phyloP scores from a whole-genome alignment of 2,329 filamentous ascomycete genomes.

The Didymella exigua region DNA sequence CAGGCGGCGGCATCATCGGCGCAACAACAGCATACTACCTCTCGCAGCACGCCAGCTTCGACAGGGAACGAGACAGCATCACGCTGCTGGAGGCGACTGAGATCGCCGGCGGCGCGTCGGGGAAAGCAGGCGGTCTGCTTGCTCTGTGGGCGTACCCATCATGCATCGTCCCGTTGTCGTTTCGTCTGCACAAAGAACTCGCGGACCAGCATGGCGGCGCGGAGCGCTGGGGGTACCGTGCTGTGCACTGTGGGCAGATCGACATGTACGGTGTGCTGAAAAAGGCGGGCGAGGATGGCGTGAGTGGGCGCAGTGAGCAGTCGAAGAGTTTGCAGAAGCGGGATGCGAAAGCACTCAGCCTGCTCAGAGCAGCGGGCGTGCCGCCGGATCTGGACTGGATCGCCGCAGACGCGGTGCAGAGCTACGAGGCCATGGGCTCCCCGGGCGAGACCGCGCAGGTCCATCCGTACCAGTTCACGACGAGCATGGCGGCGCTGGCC shows the following conservation, averaged over 20 bases:
- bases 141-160: slow-evolving; percentile 90
- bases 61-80: slow-evolving; percentile 75
- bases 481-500: slow-evolving; percentile 77
- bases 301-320: slow-evolving; percentile 16
- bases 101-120: slow-evolving; percentile 89
- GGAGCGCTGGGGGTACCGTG: slow-evolving; percentile 84
- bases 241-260: slow-evolving; percentile 73
- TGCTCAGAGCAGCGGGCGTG: slow-evolving; percentile 64
- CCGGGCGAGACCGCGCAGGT: slow-evolving; percentile 87
- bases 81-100: slow-evolving; percentile 85
- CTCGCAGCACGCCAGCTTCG: slow-evolving; percentile 81
- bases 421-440: slow-evolving; percentile 84
- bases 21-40: slow-evolving; percentile 90
- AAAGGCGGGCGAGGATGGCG: slow-evolving; percentile 26
- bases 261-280: slow-evolving; percentile 55
- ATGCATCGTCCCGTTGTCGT: slow-evolving; percentile 84
- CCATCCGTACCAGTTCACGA: slow-evolving; percentile 90
- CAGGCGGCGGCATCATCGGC: slow-evolving; percentile 92
- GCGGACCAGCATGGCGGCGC: slow-evolving; percentile 82
- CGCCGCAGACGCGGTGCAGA: slow-evolving; percentile 66
- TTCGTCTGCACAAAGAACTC: slow-evolving; percentile 79
- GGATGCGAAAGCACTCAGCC: slow-evolving; percentile 56
- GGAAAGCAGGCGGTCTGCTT: slow-evolving; percentile 90
- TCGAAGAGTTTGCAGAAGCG: slow-evolving; percentile 62
- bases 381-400: slow-evolving; percentile 88